phyloP scores from a whole-genome alignment of 768 basidiomycete genomes.

The Agaricus subrufescens region DNA sequence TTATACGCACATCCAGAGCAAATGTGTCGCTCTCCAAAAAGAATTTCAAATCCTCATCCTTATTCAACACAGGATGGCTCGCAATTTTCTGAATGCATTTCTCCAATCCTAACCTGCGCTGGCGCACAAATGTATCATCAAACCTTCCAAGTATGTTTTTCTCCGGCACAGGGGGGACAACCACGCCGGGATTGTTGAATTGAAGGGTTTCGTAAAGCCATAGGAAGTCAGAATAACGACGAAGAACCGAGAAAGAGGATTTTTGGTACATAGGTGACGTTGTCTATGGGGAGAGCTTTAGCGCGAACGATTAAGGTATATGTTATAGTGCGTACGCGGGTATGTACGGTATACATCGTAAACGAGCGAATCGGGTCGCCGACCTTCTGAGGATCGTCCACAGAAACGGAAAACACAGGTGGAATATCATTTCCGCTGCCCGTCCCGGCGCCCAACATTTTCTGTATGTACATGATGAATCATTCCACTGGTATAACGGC shows the following conservation, averaged over 20 bases:
- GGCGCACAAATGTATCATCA: slow-evolving; percentile 86
- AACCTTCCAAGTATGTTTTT: slow-evolving; percentile 94
- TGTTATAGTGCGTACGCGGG: slow-evolving; percentile 48
- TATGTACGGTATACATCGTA: slow-evolving; percentile 96
- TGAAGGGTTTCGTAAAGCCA: slow-evolving; percentile 93
- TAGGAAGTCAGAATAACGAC: slow-evolving; percentile 97
- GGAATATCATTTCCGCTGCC: slow-evolving; percentile 40
- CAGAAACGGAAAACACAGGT: slow-evolving; percentile 79
- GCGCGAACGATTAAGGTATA: background rate
- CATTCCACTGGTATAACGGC: background rate
- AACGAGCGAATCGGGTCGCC: slow-evolving; percentile 94
- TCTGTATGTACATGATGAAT: slow-evolving; percentile 6
- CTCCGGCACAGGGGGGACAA: slow-evolving; percentile 95
- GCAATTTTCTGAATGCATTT: slow-evolving; percentile 91
- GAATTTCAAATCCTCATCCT: slow-evolving; percentile 82
- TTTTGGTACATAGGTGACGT: slow-evolving; percentile 82
- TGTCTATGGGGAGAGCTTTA: slow-evolving; percentile 44
- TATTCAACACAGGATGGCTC: slow-evolving; percentile 84
- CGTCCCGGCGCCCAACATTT: slow-evolving; percentile 12
- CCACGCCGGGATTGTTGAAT: slow-evolving; percentile 91
- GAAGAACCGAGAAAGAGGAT: slow-evolving; percentile 84
- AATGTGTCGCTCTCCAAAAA: slow-evolving; percentile 96
- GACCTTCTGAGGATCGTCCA: slow-evolving; percentile 96
- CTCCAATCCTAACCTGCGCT: slow-evolving; percentile 78
- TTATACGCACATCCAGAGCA: slow-evolving; percentile 69